These are phyloP conservation scores for Heterobasidion occidentale DNA, from an alignment of 1,284 basidiomycete genomes.

Conservation along the genomic window DNA sequence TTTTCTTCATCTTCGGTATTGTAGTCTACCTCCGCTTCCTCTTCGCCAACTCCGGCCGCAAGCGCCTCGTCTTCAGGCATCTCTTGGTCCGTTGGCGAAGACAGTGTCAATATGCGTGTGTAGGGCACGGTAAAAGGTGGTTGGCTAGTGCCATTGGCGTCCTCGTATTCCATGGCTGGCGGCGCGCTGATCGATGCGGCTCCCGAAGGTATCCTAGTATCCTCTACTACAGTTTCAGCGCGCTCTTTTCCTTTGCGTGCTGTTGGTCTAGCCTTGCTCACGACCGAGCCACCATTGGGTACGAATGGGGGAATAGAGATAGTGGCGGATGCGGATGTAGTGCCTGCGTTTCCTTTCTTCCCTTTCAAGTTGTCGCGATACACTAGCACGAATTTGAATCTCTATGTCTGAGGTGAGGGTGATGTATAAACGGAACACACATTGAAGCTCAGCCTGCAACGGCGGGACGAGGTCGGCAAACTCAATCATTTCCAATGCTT, in stretches of 20 bases:
- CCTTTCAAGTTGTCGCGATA: constrained; percentile 51
- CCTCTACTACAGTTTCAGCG: constrained; percentile 3
- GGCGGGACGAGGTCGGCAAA: constrained; percentile 68
- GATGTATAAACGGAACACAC: background rate
- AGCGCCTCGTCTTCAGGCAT: constrained; percentile 11
- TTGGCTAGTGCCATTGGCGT: constrained; percentile 9
- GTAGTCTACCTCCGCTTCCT: constrained; percentile 2
- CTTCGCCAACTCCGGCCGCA: constrained; percentile 8
- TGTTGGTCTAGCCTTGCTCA: constrained; percentile 21
- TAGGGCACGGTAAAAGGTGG: constrained; percentile 14
- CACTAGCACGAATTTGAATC: constrained; percentile 25
- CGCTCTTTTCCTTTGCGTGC: constrained; percentile 23
- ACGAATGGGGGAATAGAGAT: constrained; percentile 12
- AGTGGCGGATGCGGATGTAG: constrained; percentile 13
- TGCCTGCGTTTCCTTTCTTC: constrained; percentile 29
- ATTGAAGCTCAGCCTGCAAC: constrained; percentile 59
- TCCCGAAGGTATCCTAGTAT: too few relatives aligned
- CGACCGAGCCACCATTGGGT: constrained; percentile 14
- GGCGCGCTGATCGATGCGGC: too few relatives aligned
- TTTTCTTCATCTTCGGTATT: constrained; percentile 7
- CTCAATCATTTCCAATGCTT: constrained; percentile 75
- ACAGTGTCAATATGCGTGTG: constrained; percentile 8
- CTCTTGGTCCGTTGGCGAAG: constrained; percentile 11
- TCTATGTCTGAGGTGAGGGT: too few relatives aligned
- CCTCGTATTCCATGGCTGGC: constrained; percentile 1